A percentile compares a stretch with the other conserved stretches of the same genome.
phyloP scores from a whole-genome alignment of 176 grass and related monocot species.

The Musa itinerans region DNA sequence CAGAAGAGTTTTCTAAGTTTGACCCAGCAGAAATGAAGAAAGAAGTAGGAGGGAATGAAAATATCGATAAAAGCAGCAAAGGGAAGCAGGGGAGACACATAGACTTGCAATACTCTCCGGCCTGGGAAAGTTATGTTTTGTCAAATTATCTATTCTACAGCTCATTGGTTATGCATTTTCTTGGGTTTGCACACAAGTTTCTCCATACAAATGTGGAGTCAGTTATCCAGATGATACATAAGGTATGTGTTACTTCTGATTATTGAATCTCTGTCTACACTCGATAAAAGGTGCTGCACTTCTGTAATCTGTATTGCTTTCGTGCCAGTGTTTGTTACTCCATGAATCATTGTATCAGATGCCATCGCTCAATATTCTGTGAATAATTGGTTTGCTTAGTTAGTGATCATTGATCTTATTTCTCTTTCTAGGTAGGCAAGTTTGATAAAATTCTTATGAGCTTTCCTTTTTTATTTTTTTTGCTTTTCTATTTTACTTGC shows the following conservation, averaged over 20 bases:
- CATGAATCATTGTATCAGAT: too few species aligned
- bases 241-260: constrained; percentile 32
- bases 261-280: background rate
- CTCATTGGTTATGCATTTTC: constrained; percentile 76
- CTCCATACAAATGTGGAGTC: constrained; percentile 62
- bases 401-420: background rate
- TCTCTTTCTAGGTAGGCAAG: background rate
- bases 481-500: background rate
- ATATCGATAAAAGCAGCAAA: background rate
- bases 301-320: background rate
- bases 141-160: constrained; percentile 94
- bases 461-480: background rate
- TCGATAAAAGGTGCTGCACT: background rate
- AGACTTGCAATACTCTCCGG: constrained; percentile 30
- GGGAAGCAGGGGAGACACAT: constrained; percentile 15
- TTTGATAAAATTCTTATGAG: background rate
- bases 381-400: too few species aligned
- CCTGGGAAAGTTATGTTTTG: constrained; percentile 59
- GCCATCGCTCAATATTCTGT: too few species aligned
- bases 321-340: background rate
- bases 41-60: constrained; percentile 10
- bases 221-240: constrained; percentile 56
- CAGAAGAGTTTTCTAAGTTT: constrained; percentile 40
- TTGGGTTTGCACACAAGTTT: constrained; percentile 89
- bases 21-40: constrained; percentile 22